Conservation (phyloP, 2,329 filamentous ascomycete genomes). For the Aspergillus nomiae region DNA sequence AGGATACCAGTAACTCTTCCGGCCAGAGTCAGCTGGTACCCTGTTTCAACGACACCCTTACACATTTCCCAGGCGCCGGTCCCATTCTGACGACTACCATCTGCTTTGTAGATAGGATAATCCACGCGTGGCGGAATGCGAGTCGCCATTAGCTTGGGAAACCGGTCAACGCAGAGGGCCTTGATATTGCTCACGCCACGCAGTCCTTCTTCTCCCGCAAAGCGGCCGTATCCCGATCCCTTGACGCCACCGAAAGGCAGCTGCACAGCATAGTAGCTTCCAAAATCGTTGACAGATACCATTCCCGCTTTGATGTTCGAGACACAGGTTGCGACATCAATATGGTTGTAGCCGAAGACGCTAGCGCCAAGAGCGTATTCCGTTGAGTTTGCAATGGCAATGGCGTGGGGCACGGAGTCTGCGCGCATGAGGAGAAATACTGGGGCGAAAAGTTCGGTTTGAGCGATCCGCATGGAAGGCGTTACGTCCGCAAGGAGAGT, state of each 20-base stretch:
- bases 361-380: conserved; percentile 84
- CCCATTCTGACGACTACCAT: conserved; percentile 55
- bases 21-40: conserved; percentile 46
- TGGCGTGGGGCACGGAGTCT: conserved; percentile 64
- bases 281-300: conserved; percentile 96
- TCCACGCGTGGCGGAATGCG: conserved; percentile 77
- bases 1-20: conserved; percentile 42
- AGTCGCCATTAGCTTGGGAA: conserved; percentile 62
- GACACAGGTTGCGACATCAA: conserved; percentile 66
- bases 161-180: conserved; percentile 77
- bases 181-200: conserved; percentile 85
- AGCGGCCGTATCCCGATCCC: conserved; percentile 88
- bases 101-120: conserved; percentile 74
- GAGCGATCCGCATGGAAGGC: conserved; percentile 79
- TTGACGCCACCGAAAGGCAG: conserved; percentile 90
- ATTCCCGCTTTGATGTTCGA: conserved; percentile 76
- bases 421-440: conserved; percentile 84
- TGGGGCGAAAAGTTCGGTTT: conserved; percentile 90
- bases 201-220: conserved; percentile 87
- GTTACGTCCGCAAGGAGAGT: conserved; percentile 92
- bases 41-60: conserved; percentile 49
- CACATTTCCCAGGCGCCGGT: conserved; percentile 61
- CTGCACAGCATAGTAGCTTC: conserved; percentile 87
- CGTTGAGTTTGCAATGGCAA: conserved; percentile 79
- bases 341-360: conserved; percentile 74